Evolutionary conservation across 2,329 filamentous ascomycete species (phyloP).

Genomic region (Fusarium protoensiforme): DNA sequence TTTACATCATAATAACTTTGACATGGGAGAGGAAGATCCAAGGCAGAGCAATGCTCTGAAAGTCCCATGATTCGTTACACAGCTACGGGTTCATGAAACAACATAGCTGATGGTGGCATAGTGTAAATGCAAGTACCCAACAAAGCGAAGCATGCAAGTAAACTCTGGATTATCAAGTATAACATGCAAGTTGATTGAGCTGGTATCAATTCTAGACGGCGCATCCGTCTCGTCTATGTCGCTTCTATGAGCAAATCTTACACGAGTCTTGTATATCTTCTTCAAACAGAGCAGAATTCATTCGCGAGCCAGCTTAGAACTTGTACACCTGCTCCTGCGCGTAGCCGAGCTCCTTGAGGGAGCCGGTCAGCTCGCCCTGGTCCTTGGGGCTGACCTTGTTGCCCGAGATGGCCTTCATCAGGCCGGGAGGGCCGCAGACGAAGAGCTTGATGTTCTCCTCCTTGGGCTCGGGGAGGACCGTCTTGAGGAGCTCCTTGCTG

Average conservation of each 20-base stretch:
- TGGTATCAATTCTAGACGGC: slow-evolving; percentile 38
- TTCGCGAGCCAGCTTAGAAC: slow-evolving; percentile 67
- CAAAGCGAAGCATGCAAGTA: background rate
- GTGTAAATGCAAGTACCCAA: background rate
- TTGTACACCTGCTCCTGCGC: slow-evolving; percentile 87
- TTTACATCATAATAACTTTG: no score
- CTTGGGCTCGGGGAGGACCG: slow-evolving; percentile 92
- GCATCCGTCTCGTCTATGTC: slow-evolving; percentile 31
- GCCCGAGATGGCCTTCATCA: slow-evolving; percentile 95
- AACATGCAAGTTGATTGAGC: slow-evolving; percentile 10
- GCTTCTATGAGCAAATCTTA: slow-evolving; percentile 43
- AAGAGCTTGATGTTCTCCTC: slow-evolving; percentile 94
- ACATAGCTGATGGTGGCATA: background rate
- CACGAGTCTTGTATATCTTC: slow-evolving; percentile 22
- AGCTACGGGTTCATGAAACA: background rate
- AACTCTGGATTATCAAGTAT: background rate
- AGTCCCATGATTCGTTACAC: no score
- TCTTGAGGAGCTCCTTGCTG: slow-evolving; percentile 93
- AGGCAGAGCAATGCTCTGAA: no score
- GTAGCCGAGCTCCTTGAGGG: slow-evolving; percentile 84
- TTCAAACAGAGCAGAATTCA: slow-evolving; percentile 5
- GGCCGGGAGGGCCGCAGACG: slow-evolving; percentile 89
- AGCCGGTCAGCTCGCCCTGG: slow-evolving; percentile 88
- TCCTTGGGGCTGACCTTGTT: slow-evolving; percentile 91
- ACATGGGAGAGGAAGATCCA: no score